Base-by-base conservation (phyloP, 345 rosid species). In the Mangifera indica region DNA sequence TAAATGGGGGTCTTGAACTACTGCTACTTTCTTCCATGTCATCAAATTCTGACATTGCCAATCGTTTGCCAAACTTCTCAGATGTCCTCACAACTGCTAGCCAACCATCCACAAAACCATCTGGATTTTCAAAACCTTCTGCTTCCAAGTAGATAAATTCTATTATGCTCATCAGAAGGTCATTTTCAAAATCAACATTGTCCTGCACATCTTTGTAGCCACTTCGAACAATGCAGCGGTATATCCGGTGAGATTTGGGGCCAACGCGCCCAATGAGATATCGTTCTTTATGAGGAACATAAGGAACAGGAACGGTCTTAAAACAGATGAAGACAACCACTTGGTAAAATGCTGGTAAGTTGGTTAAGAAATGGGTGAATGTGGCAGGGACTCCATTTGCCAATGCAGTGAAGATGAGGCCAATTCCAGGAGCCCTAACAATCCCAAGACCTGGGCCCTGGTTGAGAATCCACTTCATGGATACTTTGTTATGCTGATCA, bases 71-170 rank as follows among this genome's bases (percentile, higher is more conserved):
- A 0, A 84, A 88, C 82, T 87, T 90, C 49, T 84, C 92, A 1
- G 97, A 92, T 57, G 98, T 78, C 70, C 82, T 82, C 66, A 94
- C 95, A 48, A 92, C 91, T 2, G 98, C 98, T 42, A 89, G 81
- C 79, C 90, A 79, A 5, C 95, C 92, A 3, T 90, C 97, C 3
- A 84, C 62, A 34, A 88, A 75, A 26, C 90, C 82, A 54, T 88
- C 90, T 1, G 65, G 61, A 55, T 87, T 77, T 4, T 88, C 84
- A 3, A 76, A 73, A 44, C 88, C 93, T 85, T 89, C 98, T 0
- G 98, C 86, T 83, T 92, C 98, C 69, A 92, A 82, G 72, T 92
- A 95, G 82, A 95, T 93, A 77, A 92, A 95, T 84, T 95, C 98
- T 7, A 93, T 93, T 7, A 95, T 77, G 84, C 93, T 92, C 90